Evolutionary conservation across 306 rosid species (phyloP), one percentile per base, ranked within the genome.

Genomic region (Lathyrus aphaca): DNA sequence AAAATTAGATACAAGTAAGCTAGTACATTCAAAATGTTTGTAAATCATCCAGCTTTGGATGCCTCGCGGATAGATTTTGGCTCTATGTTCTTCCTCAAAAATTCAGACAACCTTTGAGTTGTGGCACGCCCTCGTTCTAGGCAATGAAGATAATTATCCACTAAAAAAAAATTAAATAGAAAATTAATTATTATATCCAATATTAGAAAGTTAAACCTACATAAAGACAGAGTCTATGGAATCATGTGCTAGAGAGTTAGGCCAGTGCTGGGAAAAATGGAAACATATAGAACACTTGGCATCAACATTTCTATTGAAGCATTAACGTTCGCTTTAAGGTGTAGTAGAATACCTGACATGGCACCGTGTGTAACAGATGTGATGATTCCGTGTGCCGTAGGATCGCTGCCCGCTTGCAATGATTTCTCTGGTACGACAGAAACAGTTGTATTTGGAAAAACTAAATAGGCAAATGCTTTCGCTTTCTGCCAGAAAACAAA

Each of bases 301-400:
- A 17, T 60, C 66, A 60, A 16, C 9, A 60, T 37, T 19, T 30
- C 57, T 56, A 67, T 21, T 48, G 56, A 48, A 42, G 66, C 39
- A 69, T 38, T 4, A 44, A 25, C 25, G 8, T 27, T 30, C n/a
- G 16, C 2, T 63, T 66, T 9, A 10, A 57, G 19, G 38, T 27
- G 61, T 51, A 57, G 48, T 18, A 64, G 16, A 79, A 75, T 83
- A 94, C 99, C 97, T 80, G 91, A 69, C 97, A 94, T 88, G 73
- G 88, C 85, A 63, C 97, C 97, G 54, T 82, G 99, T 58, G 97
- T 94, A 60, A 87, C 87, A 66, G 99, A 94, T 66, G 99, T 86
- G 44, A 91, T 84, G 82, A 94, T 74, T 69, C 97, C 97, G 40
- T 91, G 80, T 71, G 89, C 89, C 82, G 74, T 35, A n/a, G 95